A percentile compares a stretch with the other conserved stretches of the same genome.
Conservation (phyloP, 768 basidiomycete species). For the Collybia sordida region DNA sequence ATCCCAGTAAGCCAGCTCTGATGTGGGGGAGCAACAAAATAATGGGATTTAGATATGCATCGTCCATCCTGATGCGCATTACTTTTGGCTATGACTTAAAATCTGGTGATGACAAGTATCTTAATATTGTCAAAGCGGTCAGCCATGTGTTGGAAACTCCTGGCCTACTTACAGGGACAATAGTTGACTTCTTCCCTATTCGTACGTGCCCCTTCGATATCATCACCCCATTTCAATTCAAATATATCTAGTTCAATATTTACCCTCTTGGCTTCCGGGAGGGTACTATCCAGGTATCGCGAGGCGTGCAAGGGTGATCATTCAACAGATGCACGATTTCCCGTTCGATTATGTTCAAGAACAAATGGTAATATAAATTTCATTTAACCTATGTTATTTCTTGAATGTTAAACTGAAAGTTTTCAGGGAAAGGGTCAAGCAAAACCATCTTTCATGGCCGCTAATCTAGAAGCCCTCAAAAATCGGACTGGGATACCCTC, state of each 20-base stretch:
- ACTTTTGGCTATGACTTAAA: conserved; percentile 30
- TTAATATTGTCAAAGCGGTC: conserved; percentile 12
- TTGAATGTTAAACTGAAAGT: too few species aligned
- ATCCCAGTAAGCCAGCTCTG: too few species aligned
- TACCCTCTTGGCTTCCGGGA: conserved; percentile 34
- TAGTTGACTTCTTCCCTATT: conserved; percentile 12
- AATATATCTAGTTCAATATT: conserved; percentile 22
- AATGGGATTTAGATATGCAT: background rate
- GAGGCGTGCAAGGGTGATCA: conserved; percentile 3
- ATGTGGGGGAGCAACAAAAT: too few species aligned
- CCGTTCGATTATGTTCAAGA: conserved; percentile 28
- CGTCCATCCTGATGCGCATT: conserved; percentile 18
- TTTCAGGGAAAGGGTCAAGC: conserved; percentile 18
- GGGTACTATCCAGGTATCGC: conserved; percentile 20
- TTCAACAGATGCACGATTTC: conserved; percentile 24
- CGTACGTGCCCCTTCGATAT: conserved; percentile 1
- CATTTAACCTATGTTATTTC: too few species aligned
- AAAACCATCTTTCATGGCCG: conserved; percentile 18
- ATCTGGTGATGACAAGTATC: conserved; percentile 31
- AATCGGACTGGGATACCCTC: background rate
- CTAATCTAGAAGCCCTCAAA: conserved; percentile 13
- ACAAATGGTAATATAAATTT: conserved; percentile 25
- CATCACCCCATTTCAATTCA: background rate
- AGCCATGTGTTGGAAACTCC: conserved; percentile 25
- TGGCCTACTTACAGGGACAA: conserved; percentile 15